Evolutionary conservation across 495 filamentous ascomycete species (phyloP).

Genomic region (Penicillium cinerascens): DNA sequence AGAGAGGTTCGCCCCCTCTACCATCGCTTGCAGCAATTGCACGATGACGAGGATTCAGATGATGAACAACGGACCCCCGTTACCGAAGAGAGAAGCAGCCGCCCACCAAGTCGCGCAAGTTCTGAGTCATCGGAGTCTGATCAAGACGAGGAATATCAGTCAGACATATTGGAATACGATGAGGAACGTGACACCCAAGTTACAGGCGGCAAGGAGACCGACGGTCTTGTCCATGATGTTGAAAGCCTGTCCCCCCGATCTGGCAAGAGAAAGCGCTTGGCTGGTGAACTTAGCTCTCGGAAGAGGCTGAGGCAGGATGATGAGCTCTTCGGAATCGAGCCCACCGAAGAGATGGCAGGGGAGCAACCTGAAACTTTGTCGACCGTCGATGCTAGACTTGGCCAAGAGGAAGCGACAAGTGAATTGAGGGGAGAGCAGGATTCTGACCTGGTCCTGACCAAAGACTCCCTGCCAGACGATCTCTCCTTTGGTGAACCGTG

Average conservation of each 20-base stretch:
- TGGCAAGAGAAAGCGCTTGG: constrained; percentile 68
- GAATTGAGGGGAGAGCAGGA: constrained; percentile 1
- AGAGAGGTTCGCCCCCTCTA: constrained; percentile 54
- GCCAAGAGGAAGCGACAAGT: constrained; percentile 1
- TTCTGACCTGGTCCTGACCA: background rate
- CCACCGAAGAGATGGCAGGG: constrained; percentile 6
- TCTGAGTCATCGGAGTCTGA: constrained; percentile 63
- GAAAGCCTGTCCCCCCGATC: constrained; percentile 39
- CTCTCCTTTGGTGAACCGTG: constrained; percentile 28
- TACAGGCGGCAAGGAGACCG: constrained; percentile 1
- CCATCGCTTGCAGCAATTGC: constrained; percentile 53
- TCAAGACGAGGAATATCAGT: constrained; percentile 52
- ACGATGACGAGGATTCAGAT: constrained; percentile 60
- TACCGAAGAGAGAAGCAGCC: constrained; percentile 76
- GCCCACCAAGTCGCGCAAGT: constrained; percentile 74
- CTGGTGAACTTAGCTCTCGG: constrained; percentile 56
- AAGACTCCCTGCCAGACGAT: constrained; percentile 3
- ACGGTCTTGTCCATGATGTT: constrained; percentile 6
- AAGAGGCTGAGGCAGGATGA: constrained; percentile 77
- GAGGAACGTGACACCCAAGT: constrained; percentile 2
- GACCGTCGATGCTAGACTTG: background rate
- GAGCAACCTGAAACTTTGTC: background rate
- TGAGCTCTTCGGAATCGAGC: constrained; percentile 61
- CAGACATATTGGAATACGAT: constrained; percentile 22
- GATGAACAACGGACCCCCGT: constrained; percentile 56